A percentile compares a stretch with the other conserved stretches of the same genome.
Evolutionary conservation across 805 yeast genomes (phyloP).

Genomic region (Kodamaea laetipori): DNA sequence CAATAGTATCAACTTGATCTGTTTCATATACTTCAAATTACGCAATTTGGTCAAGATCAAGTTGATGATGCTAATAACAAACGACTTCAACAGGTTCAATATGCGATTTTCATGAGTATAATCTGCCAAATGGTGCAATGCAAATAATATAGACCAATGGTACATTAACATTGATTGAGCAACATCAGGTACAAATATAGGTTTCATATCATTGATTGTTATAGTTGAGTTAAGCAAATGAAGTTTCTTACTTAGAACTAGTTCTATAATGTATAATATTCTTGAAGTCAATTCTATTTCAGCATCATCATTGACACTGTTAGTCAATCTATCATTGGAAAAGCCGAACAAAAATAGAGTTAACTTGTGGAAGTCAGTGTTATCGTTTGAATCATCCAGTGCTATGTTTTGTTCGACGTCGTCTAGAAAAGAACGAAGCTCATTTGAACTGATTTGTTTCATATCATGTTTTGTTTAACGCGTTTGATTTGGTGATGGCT

Average conservation of each 20-base stretch:
- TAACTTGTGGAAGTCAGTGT: conserved; percentile 39
- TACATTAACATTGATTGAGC: conserved; percentile 20
- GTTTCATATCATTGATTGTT: conserved; percentile 17
- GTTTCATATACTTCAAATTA: conserved; percentile 27
- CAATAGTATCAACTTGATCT: conserved; percentile 22
- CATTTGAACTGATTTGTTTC: conserved; percentile 25
- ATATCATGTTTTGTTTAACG: background rate
- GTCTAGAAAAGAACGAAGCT: conserved; percentile 33
- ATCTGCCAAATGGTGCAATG: conserved; percentile 27
- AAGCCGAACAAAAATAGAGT: conserved; percentile 36
- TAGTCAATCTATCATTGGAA: conserved; percentile 26
- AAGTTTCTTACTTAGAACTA: conserved; percentile 35
- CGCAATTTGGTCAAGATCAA: conserved; percentile 32
- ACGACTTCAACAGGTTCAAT: conserved; percentile 31
- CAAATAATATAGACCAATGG: conserved; percentile 35
- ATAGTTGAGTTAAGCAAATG: conserved; percentile 28
- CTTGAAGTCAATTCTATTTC: conserved; percentile 20
- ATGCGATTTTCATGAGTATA: conserved; percentile 16
- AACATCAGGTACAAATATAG: conserved; percentile 12
- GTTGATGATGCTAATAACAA: conserved; percentile 35
- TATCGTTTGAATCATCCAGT: conserved; percentile 22
- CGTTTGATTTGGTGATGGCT: background rate
- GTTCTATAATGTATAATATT: conserved; percentile 32
- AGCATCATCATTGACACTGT: background rate
- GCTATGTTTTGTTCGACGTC: conserved; percentile 37